A percentile compares a stretch with the other conserved stretches of the same genome.
phyloP scores from a whole-genome alignment of 140 eudicot species.

The Senecio squalidus region DNA sequence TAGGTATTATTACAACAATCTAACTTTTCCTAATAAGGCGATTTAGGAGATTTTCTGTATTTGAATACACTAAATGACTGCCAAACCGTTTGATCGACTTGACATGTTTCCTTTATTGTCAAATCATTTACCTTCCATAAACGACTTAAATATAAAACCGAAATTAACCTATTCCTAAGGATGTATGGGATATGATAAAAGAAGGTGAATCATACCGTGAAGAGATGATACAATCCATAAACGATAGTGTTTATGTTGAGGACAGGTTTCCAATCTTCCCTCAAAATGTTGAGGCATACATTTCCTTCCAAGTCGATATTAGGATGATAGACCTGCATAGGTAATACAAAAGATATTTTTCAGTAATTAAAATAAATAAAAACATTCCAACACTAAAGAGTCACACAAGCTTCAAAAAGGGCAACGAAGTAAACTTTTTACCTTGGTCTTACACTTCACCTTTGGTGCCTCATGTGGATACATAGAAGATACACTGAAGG shows the following conservation, averaged over 20 bases:
- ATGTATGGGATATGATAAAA: neutral
- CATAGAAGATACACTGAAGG: slow-evolving; percentile 46
- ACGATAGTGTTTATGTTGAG: slow-evolving; percentile 64
- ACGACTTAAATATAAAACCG: neutral
- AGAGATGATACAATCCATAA: slow-evolving; percentile 70
- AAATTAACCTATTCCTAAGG: neutral
- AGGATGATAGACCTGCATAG: slow-evolving; percentile 69
- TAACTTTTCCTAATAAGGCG: neutral
- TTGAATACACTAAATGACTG: neutral
- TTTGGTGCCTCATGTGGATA: slow-evolving; percentile 84
- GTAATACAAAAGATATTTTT: neutral
- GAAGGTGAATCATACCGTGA: slow-evolving; percentile 40
- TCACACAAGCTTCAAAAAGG: neutral
- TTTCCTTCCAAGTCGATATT: slow-evolving; percentile 79
- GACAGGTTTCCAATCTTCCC: slow-evolving; percentile 87
- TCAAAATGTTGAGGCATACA: slow-evolving; percentile 60
- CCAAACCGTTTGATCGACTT: neutral
- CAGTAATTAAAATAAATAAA: neutral
- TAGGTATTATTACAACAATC: neutral
- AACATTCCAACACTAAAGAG: neutral
- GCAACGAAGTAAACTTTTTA: slow-evolving; percentile 11
- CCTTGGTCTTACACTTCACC: slow-evolving; percentile 83
- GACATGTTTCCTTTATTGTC: neutral
- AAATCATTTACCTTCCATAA: neutral
- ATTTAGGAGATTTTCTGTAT: neutral